Percentiles rank a stretch among this genome's conserved stretches.
Conservation (phyloP, 2,329 filamentous ascomycete genomes). For the Chlorencoelia australis region DNA sequence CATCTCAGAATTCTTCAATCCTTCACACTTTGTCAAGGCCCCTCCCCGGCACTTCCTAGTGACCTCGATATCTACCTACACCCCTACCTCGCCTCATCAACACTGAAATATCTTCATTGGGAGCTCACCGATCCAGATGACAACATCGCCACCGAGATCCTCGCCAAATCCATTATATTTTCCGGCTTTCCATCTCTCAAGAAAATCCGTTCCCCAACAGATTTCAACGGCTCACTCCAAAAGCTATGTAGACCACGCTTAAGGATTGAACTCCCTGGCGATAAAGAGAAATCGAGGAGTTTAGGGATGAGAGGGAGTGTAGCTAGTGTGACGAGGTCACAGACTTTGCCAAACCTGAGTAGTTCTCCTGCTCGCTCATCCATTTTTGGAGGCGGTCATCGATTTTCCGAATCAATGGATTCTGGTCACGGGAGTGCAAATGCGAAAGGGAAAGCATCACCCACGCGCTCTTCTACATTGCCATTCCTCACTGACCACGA, state of each 20-base stretch:
- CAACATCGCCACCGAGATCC: slow-evolving; percentile 46
- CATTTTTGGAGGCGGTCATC: not conserved
- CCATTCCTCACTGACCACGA: slow-evolving; percentile 2
- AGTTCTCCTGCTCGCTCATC: slow-evolving; percentile 10
- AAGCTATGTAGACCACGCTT: slow-evolving; percentile 43
- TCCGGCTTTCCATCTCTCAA: slow-evolving; percentile 53
- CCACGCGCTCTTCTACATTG: slow-evolving; percentile 1
- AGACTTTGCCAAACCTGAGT: slow-evolving; percentile 11
- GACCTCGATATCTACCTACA: slow-evolving; percentile 51
- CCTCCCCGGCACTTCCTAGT: slow-evolving; percentile 43
- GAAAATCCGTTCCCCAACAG: slow-evolving; percentile 53
- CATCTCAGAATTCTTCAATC: slow-evolving; percentile 39
- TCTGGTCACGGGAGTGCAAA: slow-evolving; percentile 1
- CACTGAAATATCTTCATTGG: slow-evolving; percentile 49
- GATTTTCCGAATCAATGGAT: not conserved
- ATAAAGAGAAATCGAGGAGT: slow-evolving; percentile 19
- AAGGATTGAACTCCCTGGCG: slow-evolving; percentile 21
- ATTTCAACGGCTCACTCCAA: slow-evolving; percentile 61
- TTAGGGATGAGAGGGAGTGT: slow-evolving; percentile 12
- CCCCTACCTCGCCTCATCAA: slow-evolving; percentile 49
- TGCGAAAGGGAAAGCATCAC: slow-evolving; percentile 1
- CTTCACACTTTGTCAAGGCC: slow-evolving; percentile 45
- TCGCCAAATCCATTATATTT: slow-evolving; percentile 52
- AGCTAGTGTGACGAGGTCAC: slow-evolving; percentile 16
- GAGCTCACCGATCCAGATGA: slow-evolving; percentile 37